These are phyloP conservation scores for Boletus patriciae DNA, from an alignment of 768 basidiomycete genomes.

Conservation along the genomic window DNA sequence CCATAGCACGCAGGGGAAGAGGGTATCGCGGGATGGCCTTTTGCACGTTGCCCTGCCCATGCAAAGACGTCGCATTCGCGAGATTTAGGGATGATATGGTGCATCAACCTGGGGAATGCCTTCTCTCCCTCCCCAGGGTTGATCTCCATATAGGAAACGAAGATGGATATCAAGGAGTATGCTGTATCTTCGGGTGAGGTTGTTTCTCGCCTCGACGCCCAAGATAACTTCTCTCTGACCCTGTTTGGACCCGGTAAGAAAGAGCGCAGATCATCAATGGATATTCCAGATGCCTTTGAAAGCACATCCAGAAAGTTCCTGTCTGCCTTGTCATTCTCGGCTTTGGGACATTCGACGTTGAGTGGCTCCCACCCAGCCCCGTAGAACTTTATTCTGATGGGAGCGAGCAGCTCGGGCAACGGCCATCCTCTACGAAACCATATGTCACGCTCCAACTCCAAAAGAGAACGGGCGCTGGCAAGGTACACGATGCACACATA, in stretches of 20 bases:
- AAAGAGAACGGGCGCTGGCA: not conserved
- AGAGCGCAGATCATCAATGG: not conserved
- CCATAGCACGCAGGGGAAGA: constrained; percentile 9
- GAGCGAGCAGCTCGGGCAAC: constrained; percentile 1
- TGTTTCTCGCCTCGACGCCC: not conserved
- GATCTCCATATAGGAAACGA: constrained; percentile 2
- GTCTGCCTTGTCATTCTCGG: constrained; percentile 10
- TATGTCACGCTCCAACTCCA: not conserved
- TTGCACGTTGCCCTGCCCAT: constrained; percentile 2
- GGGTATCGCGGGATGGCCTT: constrained; percentile 5
- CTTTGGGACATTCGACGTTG: not conserved
- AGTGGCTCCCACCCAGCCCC: constrained; percentile 7
- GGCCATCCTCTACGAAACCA: constrained; percentile 8
- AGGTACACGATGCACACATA: constrained; percentile 7
- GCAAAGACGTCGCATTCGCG: constrained; percentile 6
- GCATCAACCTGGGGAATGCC: constrained; percentile 9
- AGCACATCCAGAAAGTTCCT: not conserved
- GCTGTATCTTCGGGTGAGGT: not conserved
- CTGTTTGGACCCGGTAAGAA: constrained; percentile 6
- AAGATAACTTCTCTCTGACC: constrained; percentile 5
- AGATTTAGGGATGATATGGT: not conserved
- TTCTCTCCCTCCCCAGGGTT: not conserved
- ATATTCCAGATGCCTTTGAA: constrained; percentile 8
- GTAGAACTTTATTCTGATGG: constrained; percentile 5
- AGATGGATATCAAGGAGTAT: constrained; percentile 5